These are phyloP conservation scores for Furculomyces boomerangus DNA, from an alignment of 371 early-diverging fungal species.

Conservation along the genomic window DNA sequence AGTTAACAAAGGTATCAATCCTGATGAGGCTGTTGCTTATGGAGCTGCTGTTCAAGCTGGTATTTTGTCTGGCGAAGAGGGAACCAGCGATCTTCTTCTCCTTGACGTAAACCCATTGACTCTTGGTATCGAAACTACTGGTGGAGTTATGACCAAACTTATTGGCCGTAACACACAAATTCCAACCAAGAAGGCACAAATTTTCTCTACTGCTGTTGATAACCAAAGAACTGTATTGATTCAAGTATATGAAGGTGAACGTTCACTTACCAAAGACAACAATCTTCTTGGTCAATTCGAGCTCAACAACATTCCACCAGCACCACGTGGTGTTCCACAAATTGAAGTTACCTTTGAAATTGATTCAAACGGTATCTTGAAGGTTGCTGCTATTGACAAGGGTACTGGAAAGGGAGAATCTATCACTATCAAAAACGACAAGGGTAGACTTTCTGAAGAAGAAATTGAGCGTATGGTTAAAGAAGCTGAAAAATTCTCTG, in stretches of 20 bases:
- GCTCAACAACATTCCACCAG: conserved; percentile 85
- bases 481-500: conserved; percentile 93
- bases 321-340: conserved; percentile 94
- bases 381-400: conserved; percentile 91
- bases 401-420: conserved; percentile 87
- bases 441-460: conserved; percentile 91
- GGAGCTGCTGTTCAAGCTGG: conserved; percentile 98
- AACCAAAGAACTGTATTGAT: conserved; percentile 97
- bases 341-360: conserved; percentile 97
- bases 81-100: conserved; percentile 60
- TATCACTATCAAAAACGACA: conserved; percentile 96
- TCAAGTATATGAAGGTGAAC: conserved; percentile 96
- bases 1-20: conserved; percentile 92
- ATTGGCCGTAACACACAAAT: conserved; percentile 93
- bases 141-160: conserved; percentile 92
- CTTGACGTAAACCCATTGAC: conserved; percentile 68
- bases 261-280: conserved; percentile 93
- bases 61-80: conserved; percentile 73
- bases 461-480: conserved; percentile 93
- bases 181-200: conserved; percentile 95
- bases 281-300: conserved; percentile 92
- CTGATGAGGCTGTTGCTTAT: conserved; percentile 96
- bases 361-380: conserved; percentile 94
- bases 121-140: conserved; percentile 82
- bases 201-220: conserved; percentile 95